A percentile compares a stretch with the other conserved stretches of the same genome.
phyloP scores from a whole-genome alignment of 179 eudicot genomes.

The Carnegiea gigantea region DNA sequence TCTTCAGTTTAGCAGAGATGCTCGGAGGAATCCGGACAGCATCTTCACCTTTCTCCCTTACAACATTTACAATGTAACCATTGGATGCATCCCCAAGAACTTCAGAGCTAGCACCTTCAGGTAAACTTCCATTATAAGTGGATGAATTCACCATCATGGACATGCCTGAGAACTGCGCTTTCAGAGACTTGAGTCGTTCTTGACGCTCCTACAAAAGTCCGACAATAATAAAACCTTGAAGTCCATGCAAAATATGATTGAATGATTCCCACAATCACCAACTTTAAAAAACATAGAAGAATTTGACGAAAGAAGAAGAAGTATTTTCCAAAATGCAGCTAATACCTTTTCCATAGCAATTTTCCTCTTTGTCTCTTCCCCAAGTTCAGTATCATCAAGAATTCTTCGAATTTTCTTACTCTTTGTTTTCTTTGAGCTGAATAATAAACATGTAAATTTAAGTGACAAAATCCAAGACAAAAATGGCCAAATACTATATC shows the following conservation, averaged over 20 bases:
- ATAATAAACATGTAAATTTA: constrained; percentile 7
- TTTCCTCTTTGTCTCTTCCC: constrained; percentile 96
- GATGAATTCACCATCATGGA: constrained; percentile 49
- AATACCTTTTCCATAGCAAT: constrained; percentile 97
- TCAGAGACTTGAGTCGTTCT: constrained; percentile 86
- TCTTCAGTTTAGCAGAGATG: constrained; percentile 78
- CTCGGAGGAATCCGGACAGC: constrained; percentile 94
- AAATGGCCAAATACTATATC: not conserved
- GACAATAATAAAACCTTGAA: constrained; percentile 14
- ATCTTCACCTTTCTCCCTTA: constrained; percentile 89
- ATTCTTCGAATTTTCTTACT: constrained; percentile 96
- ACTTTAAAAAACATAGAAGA: not conserved
- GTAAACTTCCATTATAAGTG: constrained; percentile 40
- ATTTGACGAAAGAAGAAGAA: not conserved
- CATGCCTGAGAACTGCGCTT: constrained; percentile 65
- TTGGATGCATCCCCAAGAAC: constrained; percentile 77
- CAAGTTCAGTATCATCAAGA: constrained; percentile 92
- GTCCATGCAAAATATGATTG: not conserved
- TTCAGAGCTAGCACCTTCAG: constrained; percentile 65
- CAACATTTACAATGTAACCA: constrained; percentile 92
- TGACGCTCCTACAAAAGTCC: constrained; percentile 73
- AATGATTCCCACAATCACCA: constrained; percentile 5
- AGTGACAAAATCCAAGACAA: not conserved
- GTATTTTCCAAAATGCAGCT: not conserved
- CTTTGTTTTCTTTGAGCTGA: constrained; percentile 50